Conservation (phyloP, 495 filamentous ascomycete species). For the Tetracladium setigerum region DNA sequence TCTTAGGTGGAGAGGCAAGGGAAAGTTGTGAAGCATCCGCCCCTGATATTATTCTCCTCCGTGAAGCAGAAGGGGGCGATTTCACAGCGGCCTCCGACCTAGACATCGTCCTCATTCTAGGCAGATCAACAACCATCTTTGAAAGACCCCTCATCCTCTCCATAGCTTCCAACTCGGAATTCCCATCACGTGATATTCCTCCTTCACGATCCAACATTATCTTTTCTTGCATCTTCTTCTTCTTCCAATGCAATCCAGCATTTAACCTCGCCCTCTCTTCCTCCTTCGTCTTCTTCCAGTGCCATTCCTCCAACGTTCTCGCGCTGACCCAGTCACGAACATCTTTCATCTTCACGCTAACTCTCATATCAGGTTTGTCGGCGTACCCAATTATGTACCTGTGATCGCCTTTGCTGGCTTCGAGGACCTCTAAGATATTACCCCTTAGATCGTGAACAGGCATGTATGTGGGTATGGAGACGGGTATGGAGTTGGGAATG, state of each 20-base stretch:
- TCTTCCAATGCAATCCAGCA: no score
- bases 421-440: slow-evolving; percentile 4
- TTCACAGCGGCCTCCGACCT: no score
- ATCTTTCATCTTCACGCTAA: slow-evolving; percentile 8
- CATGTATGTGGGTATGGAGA: slow-evolving; percentile 4
- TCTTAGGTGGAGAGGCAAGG: slow-evolving; percentile 4
- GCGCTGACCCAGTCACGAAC: slow-evolving; percentile 18
- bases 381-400: slow-evolving; percentile 10
- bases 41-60: no score
- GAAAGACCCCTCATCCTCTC: no score
- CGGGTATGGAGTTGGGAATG: slow-evolving; percentile 13
- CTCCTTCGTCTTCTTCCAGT: neutral
- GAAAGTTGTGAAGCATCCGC: neutral
- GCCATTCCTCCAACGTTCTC: slow-evolving; percentile 13
- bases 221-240: no score
- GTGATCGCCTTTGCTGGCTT: neutral
- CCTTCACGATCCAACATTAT: no score
- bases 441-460: slow-evolving; percentile 14
- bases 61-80: no score
- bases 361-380: slow-evolving; percentile 3
- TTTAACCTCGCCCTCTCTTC: neutral
- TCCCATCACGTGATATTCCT: no score
- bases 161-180: no score
- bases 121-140: no score
- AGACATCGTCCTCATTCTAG: no score